Evolutionary conservation across 2,329 filamentous ascomycete genomes (phyloP).

Genomic region (Aspergillus sp.): DNA sequence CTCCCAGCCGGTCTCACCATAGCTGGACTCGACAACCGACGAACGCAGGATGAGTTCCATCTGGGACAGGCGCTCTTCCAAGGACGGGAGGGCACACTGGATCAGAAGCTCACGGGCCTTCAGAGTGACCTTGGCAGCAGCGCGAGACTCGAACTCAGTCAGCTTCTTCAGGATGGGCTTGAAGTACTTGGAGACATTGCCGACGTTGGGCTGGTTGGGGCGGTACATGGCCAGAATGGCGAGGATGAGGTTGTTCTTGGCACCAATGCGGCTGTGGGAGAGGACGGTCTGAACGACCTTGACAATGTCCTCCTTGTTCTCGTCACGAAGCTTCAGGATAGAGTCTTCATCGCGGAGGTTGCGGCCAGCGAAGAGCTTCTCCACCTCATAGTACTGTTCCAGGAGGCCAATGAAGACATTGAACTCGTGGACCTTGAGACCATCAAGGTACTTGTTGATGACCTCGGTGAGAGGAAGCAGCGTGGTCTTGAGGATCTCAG

Average conservation of each 20-base stretch:
- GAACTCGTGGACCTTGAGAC: constrained; percentile 88
- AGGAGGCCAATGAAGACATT: constrained; percentile 77
- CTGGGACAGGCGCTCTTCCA: constrained; percentile 91
- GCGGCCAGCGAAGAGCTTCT: constrained; percentile 83
- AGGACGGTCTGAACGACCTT: constrained; percentile 86
- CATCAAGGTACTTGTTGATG: constrained; percentile 78
- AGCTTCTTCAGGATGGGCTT: constrained; percentile 79
- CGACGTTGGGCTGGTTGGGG: constrained; percentile 87
- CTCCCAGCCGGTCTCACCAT: constrained; percentile 95
- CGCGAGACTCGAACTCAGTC: constrained; percentile 83
- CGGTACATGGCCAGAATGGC: constrained; percentile 92
- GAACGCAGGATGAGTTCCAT: constrained; percentile 99
- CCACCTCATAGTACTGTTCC: constrained; percentile 77
- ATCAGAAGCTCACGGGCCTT: constrained; percentile 98
- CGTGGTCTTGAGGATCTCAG: constrained; percentile 69
- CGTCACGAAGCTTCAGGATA: constrained; percentile 87
- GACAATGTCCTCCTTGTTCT: constrained; percentile 88
- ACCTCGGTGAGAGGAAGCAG: constrained; percentile 76
- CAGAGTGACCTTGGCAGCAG: constrained; percentile 90
- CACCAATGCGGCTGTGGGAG: constrained; percentile 86
- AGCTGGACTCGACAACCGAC: constrained; percentile 93
- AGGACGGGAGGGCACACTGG: constrained; percentile 90
- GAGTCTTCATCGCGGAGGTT: constrained; percentile 89
- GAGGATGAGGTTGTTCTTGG: constrained; percentile 91
- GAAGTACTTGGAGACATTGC: constrained; percentile 86